A percentile compares a stretch with the other conserved stretches of the same genome.
phyloP scores from a whole-genome alignment of 768 basidiomycete species.

The Pulveroboletus frians region DNA sequence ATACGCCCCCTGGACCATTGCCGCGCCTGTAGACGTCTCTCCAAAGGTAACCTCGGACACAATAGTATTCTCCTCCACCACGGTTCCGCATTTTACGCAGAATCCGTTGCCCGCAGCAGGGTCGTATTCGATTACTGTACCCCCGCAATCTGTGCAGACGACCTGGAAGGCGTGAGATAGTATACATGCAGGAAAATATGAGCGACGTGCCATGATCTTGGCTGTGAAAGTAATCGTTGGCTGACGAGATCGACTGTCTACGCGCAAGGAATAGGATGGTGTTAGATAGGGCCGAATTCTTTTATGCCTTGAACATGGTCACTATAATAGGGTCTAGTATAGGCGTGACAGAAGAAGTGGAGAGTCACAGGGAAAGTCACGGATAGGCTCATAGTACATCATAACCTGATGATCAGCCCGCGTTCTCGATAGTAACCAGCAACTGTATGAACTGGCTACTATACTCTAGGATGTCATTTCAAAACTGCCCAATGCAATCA shows the following conservation, averaged over 20 bases:
- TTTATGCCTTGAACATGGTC: not conserved
- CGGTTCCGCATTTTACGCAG: slow-evolving; percentile 81
- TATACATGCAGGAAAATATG: not conserved
- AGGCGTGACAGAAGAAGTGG: not conserved
- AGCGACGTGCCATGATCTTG: slow-evolving; percentile 16
- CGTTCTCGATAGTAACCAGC: no score
- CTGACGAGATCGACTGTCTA: not conserved
- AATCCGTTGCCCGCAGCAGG: slow-evolving; percentile 80
- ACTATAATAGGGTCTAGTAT: not conserved
- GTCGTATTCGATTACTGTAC: slow-evolving; percentile 82
- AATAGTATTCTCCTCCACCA: slow-evolving; percentile 90
- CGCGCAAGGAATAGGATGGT: not conserved
- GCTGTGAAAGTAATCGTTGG: not conserved
- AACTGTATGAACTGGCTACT: no score
- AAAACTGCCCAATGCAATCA: no score
- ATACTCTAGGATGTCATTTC: no score
- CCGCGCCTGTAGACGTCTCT: slow-evolving; percentile 88
- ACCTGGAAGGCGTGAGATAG: slow-evolving; percentile 35
- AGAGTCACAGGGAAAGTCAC: not conserved
- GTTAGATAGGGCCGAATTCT: not conserved
- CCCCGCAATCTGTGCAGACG: slow-evolving; percentile 72
- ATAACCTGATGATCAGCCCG: slow-evolving; percentile 46
- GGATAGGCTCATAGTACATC: slow-evolving; percentile 68
- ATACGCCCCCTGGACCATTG: slow-evolving; percentile 92
- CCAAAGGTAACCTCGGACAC: slow-evolving; percentile 93